Percentiles rank a stretch among this genome's conserved stretches.
phyloP scores from a whole-genome alignment of 164 flowering plant genomes.

The Akebia trifoliata region DNA sequence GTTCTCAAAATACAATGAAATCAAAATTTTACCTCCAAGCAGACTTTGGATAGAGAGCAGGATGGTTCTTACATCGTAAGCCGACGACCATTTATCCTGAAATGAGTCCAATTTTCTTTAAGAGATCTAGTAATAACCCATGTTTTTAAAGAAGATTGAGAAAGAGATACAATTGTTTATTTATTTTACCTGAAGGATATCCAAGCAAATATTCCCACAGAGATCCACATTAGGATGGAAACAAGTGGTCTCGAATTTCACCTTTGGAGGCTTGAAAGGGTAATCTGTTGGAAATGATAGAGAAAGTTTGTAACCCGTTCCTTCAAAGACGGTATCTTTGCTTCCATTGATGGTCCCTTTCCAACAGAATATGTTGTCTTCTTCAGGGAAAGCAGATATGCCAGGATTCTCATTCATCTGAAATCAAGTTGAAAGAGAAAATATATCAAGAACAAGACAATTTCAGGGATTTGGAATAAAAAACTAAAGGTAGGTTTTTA shows the following conservation, averaged over 20 bases:
- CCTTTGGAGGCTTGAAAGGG: constrained; percentile 93
- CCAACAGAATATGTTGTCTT: constrained; percentile 91
- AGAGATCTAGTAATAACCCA: no score
- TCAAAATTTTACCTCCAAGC: constrained; percentile 56
- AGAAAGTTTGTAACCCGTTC: constrained; percentile 74
- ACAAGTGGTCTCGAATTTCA: constrained; percentile 80
- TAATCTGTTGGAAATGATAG: constrained; percentile 70
- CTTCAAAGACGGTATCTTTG: constrained; percentile 93
- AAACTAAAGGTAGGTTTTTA: no score
- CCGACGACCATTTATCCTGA: constrained; percentile 98
- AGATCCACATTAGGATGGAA: constrained; percentile 91
- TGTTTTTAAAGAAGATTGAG: no score
- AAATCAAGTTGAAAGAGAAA: background rate
- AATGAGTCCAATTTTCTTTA: no score
- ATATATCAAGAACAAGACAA: no score
- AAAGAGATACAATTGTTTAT: no score
- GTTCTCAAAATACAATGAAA: no score
- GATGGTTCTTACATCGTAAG: constrained; percentile 89
- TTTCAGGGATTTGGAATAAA: no score
- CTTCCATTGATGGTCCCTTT: constrained; percentile 91
- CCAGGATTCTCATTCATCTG: constrained; percentile 88
- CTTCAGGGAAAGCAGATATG: constrained; percentile 89
- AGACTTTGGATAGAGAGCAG: constrained; percentile 84
- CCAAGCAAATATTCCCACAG: constrained; percentile 84
- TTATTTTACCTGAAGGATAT: constrained; percentile 81